Evolutionary conservation across 306 rosid genomes (phyloP).

Genomic region (Arachis stenosperma): DNA sequence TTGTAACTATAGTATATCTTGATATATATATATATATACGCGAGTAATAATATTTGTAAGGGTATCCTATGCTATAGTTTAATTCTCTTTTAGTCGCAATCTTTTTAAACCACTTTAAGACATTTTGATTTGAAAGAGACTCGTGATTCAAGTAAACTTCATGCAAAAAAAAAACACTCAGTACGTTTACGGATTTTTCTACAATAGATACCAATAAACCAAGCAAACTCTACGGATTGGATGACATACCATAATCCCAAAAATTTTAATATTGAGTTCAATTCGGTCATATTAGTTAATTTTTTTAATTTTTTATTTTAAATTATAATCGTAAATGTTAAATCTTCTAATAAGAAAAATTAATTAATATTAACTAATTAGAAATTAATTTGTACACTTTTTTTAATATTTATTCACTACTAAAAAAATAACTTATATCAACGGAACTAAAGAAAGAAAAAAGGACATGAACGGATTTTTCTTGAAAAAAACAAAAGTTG

Average conservation of each 20-base stretch:
- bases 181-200: not conserved
- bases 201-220: slow-evolving; percentile 25
- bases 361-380: too few relatives aligned
- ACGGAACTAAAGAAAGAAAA: not conserved
- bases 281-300: too few relatives aligned
- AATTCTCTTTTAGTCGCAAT: slow-evolving; percentile 33
- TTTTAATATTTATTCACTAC: not conserved
- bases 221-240: slow-evolving; percentile 23
- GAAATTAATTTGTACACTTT: too few relatives aligned
- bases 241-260: not conserved
- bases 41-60: not conserved
- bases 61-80: slow-evolving; percentile 41
- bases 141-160: slow-evolving; percentile 11
- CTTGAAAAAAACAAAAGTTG: not conserved
- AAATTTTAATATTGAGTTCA: not conserved
- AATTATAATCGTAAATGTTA: too few relatives aligned
- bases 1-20: too few relatives aligned
- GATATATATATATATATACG: too few relatives aligned
- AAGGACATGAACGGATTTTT: not conserved
- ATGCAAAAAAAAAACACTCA: not conserved
- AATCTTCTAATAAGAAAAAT: too few relatives aligned
- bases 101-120: slow-evolving; percentile 32
- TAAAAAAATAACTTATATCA: too few relatives aligned
- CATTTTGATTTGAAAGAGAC: slow-evolving; percentile 13
- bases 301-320: too few relatives aligned